Conservation (phyloP, 345 rosid species). For the Eucalyptus sp. region DNA sequence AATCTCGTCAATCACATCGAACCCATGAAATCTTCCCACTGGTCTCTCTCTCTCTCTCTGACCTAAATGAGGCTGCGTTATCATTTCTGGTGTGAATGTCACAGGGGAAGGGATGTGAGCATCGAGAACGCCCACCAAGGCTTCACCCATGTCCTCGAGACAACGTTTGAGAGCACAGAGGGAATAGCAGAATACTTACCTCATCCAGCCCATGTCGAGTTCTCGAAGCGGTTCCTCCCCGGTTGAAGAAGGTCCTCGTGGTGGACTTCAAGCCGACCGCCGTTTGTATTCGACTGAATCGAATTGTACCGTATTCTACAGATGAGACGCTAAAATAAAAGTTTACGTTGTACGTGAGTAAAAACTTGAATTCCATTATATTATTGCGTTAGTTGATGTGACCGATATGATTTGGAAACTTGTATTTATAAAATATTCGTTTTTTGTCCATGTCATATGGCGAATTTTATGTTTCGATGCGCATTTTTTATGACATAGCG, state of each 20-base stretch:
- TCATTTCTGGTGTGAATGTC: too few relatives aligned
- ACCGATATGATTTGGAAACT: neutral
- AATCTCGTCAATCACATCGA: conserved; percentile 56
- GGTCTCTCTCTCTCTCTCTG: conserved; percentile 15
- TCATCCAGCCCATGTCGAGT: neutral
- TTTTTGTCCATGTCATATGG: too few relatives aligned
- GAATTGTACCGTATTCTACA: neutral
- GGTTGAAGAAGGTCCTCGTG: neutral
- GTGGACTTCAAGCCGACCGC: neutral
- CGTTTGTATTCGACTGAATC: neutral
- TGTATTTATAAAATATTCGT: neutral
- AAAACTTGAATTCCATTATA: neutral
- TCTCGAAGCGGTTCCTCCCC: neutral
- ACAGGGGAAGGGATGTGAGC: conserved; percentile 74
- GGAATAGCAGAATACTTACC: neutral
- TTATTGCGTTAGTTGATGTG: neutral
- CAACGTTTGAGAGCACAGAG: neutral
- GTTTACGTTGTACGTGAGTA: too few relatives aligned
- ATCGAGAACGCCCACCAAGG: neutral
- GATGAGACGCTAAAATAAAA: neutral
- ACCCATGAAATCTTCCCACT: conserved; percentile 70
- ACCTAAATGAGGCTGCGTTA: neutral
- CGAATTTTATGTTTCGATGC: neutral
- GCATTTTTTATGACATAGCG: neutral
- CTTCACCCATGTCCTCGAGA: neutral